These are phyloP conservation scores for Agrocybe praecox DNA, from an alignment of 768 basidiomycete genomes.

Conservation along the genomic window DNA sequence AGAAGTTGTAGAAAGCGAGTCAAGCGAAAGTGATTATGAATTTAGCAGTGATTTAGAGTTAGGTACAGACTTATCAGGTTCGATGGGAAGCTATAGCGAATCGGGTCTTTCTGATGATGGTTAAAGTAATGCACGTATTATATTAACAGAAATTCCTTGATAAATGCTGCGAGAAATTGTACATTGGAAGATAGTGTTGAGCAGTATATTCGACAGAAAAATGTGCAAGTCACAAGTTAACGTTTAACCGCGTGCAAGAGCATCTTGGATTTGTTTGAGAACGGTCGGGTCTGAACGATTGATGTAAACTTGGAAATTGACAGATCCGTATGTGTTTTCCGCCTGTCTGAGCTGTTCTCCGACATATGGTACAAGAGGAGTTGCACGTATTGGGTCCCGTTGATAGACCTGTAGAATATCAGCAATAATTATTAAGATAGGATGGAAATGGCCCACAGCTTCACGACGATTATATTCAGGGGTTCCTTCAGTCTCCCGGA, in stretches of 20 bases:
- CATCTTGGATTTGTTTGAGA: conserved; percentile 69
- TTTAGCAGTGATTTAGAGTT: conserved; percentile 57
- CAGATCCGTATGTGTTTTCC: conserved; percentile 57
- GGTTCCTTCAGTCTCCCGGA: conserved; percentile 67
- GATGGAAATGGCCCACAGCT: conserved; percentile 45
- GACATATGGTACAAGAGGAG: conserved; percentile 64
- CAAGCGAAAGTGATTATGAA: conserved; percentile 57
- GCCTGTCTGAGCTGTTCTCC: conserved; percentile 62
- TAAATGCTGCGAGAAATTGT: neutral
- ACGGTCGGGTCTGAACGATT: conserved; percentile 71
- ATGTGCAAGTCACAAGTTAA: neutral
- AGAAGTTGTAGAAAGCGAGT: conserved; percentile 42
- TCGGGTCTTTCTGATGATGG: conserved; percentile 34
- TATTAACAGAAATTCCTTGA: neutral
- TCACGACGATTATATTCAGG: conserved; percentile 78
- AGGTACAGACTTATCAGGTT: conserved; percentile 59
- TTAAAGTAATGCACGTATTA: neutral
- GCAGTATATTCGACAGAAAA: neutral
- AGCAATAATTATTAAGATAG: conserved; percentile 2
- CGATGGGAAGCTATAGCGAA: conserved; percentile 53
- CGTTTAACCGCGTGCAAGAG: conserved; percentile 37
- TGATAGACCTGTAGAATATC: conserved; percentile 56
- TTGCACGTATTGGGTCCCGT: conserved; percentile 70
- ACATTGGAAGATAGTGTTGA: neutral
- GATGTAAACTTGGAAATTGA: conserved; percentile 65